Percentiles rank a stretch among this genome's conserved stretches.
Evolutionary conservation across 192 early-diverging fungal genomes (phyloP).

Genomic region (Gonapodya sp.): DNA sequence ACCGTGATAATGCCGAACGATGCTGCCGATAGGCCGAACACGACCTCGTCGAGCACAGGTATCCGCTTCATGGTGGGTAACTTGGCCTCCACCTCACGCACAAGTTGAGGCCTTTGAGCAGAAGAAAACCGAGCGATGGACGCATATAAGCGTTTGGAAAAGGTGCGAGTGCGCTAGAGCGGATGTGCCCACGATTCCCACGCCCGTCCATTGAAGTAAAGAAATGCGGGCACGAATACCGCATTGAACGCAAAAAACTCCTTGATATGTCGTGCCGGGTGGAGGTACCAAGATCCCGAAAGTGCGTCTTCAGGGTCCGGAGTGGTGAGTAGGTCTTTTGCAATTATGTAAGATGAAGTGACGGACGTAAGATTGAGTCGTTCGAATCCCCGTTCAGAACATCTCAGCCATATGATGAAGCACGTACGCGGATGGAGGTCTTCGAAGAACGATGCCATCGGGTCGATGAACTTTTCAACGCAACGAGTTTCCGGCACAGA

Average conservation of each 20-base stretch:
- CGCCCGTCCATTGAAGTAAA: conserved; percentile 21
- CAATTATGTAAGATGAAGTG: too few relatives aligned
- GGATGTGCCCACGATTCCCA: conserved; percentile 13
- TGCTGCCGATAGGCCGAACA: conserved; percentile 20
- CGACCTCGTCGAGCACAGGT: conserved; percentile 19
- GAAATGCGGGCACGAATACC: conserved; percentile 24
- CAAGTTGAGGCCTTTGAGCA: neutral
- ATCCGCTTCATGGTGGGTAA: conserved; percentile 22
- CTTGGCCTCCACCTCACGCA: conserved; percentile 14
- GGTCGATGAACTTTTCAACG: neutral
- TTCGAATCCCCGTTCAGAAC: too few relatives aligned
- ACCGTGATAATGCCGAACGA: conserved; percentile 27
- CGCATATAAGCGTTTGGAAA: too few relatives aligned
- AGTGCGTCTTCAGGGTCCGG: neutral
- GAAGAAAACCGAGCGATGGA: neutral
- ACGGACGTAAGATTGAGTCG: too few relatives aligned
- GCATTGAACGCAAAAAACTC: conserved; percentile 30
- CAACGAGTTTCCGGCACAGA: neutral
- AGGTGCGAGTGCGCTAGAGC: too few relatives aligned
- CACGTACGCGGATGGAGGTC: neutral
- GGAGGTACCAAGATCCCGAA: conserved; percentile 27
- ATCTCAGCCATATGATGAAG: neutral
- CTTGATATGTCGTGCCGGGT: conserved; percentile 34
- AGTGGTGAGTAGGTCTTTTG: neutral
- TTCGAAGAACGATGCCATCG: neutral